phyloP scores from a whole-genome alignment of 768 basidiomycete genomes.

The button mushroom (Agaricus bisporus) region DNA sequence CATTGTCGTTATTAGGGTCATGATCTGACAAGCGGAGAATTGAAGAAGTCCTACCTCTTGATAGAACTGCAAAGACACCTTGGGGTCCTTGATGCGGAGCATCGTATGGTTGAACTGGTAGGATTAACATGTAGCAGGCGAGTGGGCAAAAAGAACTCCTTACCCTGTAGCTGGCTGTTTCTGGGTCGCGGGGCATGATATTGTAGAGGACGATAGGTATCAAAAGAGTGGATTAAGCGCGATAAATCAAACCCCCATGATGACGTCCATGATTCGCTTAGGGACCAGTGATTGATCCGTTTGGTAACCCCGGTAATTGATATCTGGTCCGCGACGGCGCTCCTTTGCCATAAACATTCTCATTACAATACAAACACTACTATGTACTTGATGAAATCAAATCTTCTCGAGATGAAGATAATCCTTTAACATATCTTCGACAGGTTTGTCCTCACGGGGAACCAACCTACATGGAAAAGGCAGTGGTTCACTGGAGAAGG shows the following conservation, averaged over 20 bases:
- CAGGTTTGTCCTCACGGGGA: neutral
- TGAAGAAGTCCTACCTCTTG: slow-evolving; percentile 40
- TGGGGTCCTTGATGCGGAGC: slow-evolving; percentile 85
- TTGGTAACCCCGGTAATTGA: no score
- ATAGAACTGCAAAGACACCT: slow-evolving; percentile 78
- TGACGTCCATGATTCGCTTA: no score
- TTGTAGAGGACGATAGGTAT: neutral
- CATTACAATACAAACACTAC: neutral
- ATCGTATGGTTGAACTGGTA: slow-evolving; percentile 79
- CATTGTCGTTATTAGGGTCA: neutral
- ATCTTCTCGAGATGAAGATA: neutral
- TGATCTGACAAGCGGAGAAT: neutral
- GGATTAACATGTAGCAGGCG: neutral
- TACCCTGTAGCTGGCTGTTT: slow-evolving; percentile 64
- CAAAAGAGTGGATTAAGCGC: neutral
- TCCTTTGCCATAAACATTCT: neutral
- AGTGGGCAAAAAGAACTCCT: neutral
- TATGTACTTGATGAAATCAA: neutral
- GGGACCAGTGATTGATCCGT: no score
- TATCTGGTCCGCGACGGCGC: no score
- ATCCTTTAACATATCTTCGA: neutral
- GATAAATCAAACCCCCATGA: no score
- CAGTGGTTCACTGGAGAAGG: neutral
- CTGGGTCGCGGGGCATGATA: slow-evolving; percentile 58
- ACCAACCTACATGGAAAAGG: neutral